Conservation (phyloP, 306 rosid genomes). For the Dryas alaskensis region DNA sequence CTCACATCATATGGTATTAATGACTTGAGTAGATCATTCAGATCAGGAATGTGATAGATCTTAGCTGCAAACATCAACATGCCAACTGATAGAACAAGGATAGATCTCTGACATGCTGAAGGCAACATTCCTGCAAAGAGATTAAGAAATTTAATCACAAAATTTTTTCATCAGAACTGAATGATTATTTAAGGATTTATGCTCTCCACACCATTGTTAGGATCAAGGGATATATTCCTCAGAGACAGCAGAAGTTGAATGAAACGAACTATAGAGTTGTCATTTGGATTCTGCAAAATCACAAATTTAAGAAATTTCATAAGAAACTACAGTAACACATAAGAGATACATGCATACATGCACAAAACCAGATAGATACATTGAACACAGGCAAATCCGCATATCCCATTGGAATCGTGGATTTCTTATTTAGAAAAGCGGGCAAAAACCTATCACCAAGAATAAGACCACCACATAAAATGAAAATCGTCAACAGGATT, state of each 20-base stretch:
- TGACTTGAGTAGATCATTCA: constrained; percentile 60
- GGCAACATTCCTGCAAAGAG: constrained; percentile 55
- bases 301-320: constrained; percentile 20
- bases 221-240: constrained; percentile 59
- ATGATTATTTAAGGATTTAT: not conserved
- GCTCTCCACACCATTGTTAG: constrained; percentile 56
- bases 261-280: constrained; percentile 59
- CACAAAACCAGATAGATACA: not conserved
- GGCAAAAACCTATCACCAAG: no score
- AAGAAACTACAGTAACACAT: constrained; percentile 6
- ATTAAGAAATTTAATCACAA: constrained; percentile 8
- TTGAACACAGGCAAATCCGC: not conserved
- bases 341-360: not conserved
- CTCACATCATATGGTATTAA: constrained; percentile 69
- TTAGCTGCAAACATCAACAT: constrained; percentile 80
- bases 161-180: constrained; percentile 13
- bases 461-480: no score
- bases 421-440: not conserved
- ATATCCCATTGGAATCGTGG: not conserved
- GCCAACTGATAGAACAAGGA: constrained; percentile 64
- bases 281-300: constrained; percentile 62
- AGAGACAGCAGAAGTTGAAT: constrained; percentile 88
- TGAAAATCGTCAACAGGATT: no score
- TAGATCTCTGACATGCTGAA: constrained; percentile 67
- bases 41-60: constrained; percentile 67